These are phyloP conservation scores for Coemansia sp. DNA, from an alignment of 192 early-diverging fungal genomes.

Conservation along the genomic window DNA sequence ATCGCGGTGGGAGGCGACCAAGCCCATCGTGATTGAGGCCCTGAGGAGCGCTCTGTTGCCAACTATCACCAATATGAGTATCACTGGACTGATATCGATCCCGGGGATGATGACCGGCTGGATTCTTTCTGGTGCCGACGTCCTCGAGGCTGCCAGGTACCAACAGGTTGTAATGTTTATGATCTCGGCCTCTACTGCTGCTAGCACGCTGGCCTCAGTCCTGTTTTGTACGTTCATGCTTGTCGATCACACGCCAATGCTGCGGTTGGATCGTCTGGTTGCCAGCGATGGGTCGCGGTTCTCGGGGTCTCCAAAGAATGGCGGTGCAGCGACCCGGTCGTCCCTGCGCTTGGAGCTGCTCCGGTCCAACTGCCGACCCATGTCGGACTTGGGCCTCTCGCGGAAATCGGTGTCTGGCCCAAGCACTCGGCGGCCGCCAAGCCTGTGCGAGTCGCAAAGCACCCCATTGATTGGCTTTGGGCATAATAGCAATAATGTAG, in stretches of 20 bases:
- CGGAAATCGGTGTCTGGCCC: neutral
- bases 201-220: constrained; percentile 59
- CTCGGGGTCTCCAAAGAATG: neutral
- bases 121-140: constrained; percentile 75
- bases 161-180: constrained; percentile 86
- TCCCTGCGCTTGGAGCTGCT: constrained; percentile 30
- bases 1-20: constrained; percentile 75
- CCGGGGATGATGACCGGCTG: constrained; percentile 90
- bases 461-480: constrained; percentile 22
- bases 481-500: neutral
- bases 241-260: constrained; percentile 30
- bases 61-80: constrained; percentile 75
- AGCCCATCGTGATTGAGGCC: constrained; percentile 72
- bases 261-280: constrained; percentile 30
- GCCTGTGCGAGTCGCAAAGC: constrained; percentile 17
- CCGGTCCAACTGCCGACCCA: constrained; percentile 43
- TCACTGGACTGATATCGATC: constrained; percentile 84
- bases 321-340: neutral
- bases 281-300: constrained; percentile 9
- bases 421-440: constrained; percentile 10
- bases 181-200: constrained; percentile 70
- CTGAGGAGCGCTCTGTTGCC: constrained; percentile 75
- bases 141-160: constrained; percentile 76
- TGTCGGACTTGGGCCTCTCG: constrained; percentile 34
- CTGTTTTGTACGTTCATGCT: constrained; percentile 34